These are phyloP conservation scores for Fusarium stilboides DNA, from an alignment of 2,329 filamentous ascomycete species.

Conservation along the genomic window DNA sequence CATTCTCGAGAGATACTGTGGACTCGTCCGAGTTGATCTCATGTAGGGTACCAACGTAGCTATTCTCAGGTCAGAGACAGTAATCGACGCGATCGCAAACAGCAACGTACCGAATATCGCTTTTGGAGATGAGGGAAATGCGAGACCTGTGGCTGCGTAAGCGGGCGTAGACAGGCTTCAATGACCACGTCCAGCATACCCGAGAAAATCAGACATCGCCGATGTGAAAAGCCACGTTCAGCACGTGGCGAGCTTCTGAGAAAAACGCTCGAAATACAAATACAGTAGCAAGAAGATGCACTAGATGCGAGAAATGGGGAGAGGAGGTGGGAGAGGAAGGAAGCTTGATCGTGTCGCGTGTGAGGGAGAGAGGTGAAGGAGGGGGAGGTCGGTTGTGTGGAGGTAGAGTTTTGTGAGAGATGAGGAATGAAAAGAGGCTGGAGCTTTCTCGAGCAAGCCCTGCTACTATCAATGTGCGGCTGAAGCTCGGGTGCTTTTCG, in stretches of 20 bases:
- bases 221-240: slow-evolving; percentile 57
- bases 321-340: slow-evolving; percentile 34
- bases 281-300: slow-evolving; percentile 42
- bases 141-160: slow-evolving; percentile 75
- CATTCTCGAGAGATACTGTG: slow-evolving; percentile 97
- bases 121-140: slow-evolving; percentile 97
- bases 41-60: slow-evolving; percentile 95
- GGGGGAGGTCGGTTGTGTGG: slow-evolving; percentile 50
- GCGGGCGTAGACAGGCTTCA: slow-evolving; percentile 51
- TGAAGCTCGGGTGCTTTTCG: slow-evolving; percentile 46
- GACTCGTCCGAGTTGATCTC: slow-evolving; percentile 98
- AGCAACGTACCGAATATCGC: slow-evolving; percentile 87
- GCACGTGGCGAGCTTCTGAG: slow-evolving; percentile 57
- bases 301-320: slow-evolving; percentile 29
- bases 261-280: slow-evolving; percentile 43
- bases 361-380: slow-evolving; percentile 41
- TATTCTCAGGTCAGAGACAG: slow-evolving; percentile 61
- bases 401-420: slow-evolving; percentile 55
- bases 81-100: slow-evolving; percentile 14
- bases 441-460: slow-evolving; percentile 48
- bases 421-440: slow-evolving; percentile 52
- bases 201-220: slow-evolving; percentile 73
- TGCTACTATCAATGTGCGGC: slow-evolving; percentile 36
- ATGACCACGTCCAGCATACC: slow-evolving; percentile 60
- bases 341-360: slow-evolving; percentile 23